Percentiles rank a stretch among this genome's conserved stretches.
Evolutionary conservation across 768 basidiomycete species (phyloP).

Genomic region (Phylloporus sp.): DNA sequence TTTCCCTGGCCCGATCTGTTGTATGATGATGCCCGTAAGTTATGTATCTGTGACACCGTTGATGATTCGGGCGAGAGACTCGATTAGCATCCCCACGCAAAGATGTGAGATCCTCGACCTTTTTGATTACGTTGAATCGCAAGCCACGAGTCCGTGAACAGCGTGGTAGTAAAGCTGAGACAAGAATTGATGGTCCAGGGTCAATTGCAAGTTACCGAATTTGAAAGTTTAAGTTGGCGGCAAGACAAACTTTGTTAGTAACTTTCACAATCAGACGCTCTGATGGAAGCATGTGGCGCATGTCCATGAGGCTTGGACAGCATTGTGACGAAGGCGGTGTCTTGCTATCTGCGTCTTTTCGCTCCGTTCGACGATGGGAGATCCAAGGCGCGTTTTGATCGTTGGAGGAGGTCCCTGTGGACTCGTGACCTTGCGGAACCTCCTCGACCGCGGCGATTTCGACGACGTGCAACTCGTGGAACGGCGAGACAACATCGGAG

Average conservation of each 20-base stretch:
- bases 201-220: too few species aligned
- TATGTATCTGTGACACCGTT: neutral
- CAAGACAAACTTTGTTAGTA: too few species aligned
- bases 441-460: conserved; percentile 38
- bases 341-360: neutral
- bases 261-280: too few species aligned
- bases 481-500: conserved; percentile 42
- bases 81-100: too few species aligned
- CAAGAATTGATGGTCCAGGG: too few species aligned
- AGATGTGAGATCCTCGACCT: too few species aligned
- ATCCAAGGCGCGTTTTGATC: conserved; percentile 31
- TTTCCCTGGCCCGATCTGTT: neutral
- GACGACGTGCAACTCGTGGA: conserved; percentile 43
- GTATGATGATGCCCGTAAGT: neutral
- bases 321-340: conserved; percentile 5
- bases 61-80: too few species aligned
- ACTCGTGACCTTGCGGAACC: conserved; percentile 46
- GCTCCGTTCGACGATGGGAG: neutral
- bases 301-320: too few species aligned
- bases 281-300: too few species aligned
- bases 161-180: neutral
- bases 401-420: conserved; percentile 47
- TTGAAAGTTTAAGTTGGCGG: too few species aligned
- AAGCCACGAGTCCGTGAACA: neutral
- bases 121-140: too few species aligned